Evolutionary conservation across 495 filamentous ascomycete genomes (phyloP).

Genomic region (Schizothecium vesticola): DNA sequence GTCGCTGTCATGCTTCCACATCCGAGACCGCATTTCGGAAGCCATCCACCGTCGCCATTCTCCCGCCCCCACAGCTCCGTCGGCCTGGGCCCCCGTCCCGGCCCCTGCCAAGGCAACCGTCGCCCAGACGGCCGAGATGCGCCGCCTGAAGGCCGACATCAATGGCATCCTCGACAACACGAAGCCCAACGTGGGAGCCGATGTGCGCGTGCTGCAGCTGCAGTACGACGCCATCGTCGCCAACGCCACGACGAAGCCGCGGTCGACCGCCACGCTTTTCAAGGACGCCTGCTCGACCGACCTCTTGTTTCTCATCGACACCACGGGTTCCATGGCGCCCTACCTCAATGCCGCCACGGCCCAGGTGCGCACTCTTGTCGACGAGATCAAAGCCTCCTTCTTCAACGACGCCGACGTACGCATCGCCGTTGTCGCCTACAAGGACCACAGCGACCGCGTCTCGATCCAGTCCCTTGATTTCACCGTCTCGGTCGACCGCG

Average conservation of each 20-base stretch:
- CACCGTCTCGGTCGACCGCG: slow-evolving; percentile 20
- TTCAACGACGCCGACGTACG: slow-evolving; percentile 39
- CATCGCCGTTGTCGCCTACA: slow-evolving; percentile 38
- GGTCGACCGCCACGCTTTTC: slow-evolving; percentile 23
- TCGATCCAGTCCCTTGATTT: slow-evolving; percentile 36
- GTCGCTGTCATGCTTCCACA: neutral
- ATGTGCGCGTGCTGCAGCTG: slow-evolving; percentile 22
- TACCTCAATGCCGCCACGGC: slow-evolving; percentile 33
- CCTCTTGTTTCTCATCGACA: slow-evolving; percentile 38
- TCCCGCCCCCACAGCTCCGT: neutral
- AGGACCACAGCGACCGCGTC: slow-evolving; percentile 29
- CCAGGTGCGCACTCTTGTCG: slow-evolving; percentile 31
- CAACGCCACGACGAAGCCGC: neutral
- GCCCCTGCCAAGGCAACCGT: neutral
- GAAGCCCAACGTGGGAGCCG: neutral
- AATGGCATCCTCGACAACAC: neutral
- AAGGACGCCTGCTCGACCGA: slow-evolving; percentile 33
- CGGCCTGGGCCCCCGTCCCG: neutral
- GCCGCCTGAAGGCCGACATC: neutral
- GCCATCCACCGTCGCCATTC: neutral
- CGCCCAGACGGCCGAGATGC: neutral
- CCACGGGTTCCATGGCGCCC: slow-evolving; percentile 29
- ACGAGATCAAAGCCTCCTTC: slow-evolving; percentile 29
- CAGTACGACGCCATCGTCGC: slow-evolving; percentile 18
- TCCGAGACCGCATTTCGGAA: neutral